Base-by-base conservation (phyloP, 768 basidiomycete species). In the Suillus subluteus region DNA sequence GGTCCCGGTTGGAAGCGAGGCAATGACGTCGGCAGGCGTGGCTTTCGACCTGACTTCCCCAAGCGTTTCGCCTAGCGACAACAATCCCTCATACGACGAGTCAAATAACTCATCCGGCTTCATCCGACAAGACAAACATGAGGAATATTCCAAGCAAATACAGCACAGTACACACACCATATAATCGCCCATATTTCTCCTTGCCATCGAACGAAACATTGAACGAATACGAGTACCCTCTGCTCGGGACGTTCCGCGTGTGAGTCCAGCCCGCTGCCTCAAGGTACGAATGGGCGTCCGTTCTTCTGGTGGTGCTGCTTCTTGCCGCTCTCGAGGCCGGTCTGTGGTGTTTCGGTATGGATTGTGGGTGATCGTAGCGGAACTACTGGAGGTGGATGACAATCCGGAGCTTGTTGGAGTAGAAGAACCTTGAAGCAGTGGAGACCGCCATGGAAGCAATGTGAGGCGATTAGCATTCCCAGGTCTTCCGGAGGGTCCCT, bases 81-180 rank as follows among this genome's bases (percentile, higher is more conserved):
- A 69, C 62, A 93, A 75, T 46, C 80, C 85, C 74, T 94, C 92
- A 70, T 93, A 94, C 2, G 92, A 93, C 7, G 82, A 76, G 68
- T 92, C 90, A 73, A 92, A 89, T 68, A 92, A 83, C 72, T 93
- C 91, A 66, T 93, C 92, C 62, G 87, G 86, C 91, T 91, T 70
- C n/a, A 23, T 12, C 52, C 6, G 67, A 65, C 63, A 30, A 18
- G 37, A 58, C 15, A 62, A 46, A 58, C 35, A 67, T n/a, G 65
- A 62, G 38, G 52, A 41, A 65, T 65, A 64, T 66, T 16, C 48
- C 41, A 66, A n/a, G 40, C 18, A 64, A 59, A 43, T 63, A 35
- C 62, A 65, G 54, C 1, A 26, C 6, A 40, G 6, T 41, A 79
- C 87, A 59, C 58, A 40, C 67, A 90, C 90, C 76, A 92, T 74